Evolutionary conservation across 768 basidiomycete genomes (phyloP), one percentile per base, ranked within the genome.

Genomic region (Lactarius sp.): DNA sequence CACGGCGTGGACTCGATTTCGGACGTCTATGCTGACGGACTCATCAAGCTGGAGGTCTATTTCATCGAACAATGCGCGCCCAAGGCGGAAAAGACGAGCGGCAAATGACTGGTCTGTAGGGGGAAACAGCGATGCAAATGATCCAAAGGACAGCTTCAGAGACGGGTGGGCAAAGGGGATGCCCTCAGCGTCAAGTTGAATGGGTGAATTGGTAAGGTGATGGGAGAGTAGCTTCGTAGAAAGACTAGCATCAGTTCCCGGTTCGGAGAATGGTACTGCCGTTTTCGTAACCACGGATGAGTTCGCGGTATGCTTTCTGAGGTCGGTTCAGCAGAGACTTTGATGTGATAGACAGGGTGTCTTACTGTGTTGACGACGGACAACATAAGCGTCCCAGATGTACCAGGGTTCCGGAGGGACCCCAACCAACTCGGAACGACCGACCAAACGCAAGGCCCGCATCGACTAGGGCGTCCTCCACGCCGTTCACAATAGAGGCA

Each of bases 381-480:
- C 79, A 76, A 75, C 90, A 87, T 66, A 96, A 75, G 54, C 79
- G 78, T n/a, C 92, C 94, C 12, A 88, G 73, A 73, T 92, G 88
- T 12, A 86, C 86, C 7, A 98, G 71, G 44, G 78, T 79, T 0
- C 93, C 93, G 42, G 83, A 81, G 1, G 90, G 87, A 20, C 95
- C 92, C 93, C 94, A 98, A 4, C 92, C 86, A 2, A 89, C 92
- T 61, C 94, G 82, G 74, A 94, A 97, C 13, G 90, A 92, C 18
- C 93, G 83, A 13, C 94, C 94, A 60, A 94, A 77, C 0, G 89
- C 82, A 41, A 98, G 77, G 0, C 94, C 95, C 16, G 92, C 90
- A 74, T 99, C 96, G 12, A 85, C 77, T 50, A 85, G 75, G 34
- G 81, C 78, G 3, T 80, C 82, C 73, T 96, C 94, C 50, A 78